These are phyloP conservation scores for Quambalaria eucalypti DNA, from an alignment of 1,284 basidiomycete species.

Conservation along the genomic window DNA sequence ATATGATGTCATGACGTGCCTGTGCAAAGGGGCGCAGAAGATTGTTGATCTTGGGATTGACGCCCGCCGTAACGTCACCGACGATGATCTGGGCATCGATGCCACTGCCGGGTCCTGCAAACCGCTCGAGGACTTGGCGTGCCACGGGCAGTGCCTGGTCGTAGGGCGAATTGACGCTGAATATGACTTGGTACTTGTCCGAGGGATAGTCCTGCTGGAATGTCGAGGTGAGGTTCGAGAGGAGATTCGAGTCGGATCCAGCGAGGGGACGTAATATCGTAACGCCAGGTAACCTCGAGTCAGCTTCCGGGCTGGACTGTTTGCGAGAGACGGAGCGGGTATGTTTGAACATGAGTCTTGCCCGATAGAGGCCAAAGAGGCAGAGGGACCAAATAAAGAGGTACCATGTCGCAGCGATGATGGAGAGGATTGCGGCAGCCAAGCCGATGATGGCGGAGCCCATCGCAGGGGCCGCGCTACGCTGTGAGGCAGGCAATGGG, in stretches of 20 bases:
- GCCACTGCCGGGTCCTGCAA: conserved; percentile 30
- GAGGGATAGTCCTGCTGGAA: conserved; percentile 40
- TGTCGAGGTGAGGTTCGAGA: conserved; percentile 35
- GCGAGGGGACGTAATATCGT: conserved; percentile 41
- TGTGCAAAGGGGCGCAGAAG: conserved; percentile 68
- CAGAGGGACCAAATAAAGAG: conserved; percentile 63
- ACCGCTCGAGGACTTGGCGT: conserved; percentile 24
- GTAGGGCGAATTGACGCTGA: conserved; percentile 34
- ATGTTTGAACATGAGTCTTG: conserved; percentile 55
- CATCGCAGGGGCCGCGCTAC: no score
- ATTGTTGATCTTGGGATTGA: conserved; percentile 98
- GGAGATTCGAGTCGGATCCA: conserved; percentile 41
- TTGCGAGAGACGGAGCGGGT: conserved; percentile 5
- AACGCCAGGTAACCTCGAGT: conserved; percentile 20
- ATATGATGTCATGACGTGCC: conserved; percentile 79
- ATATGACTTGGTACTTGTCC: conserved; percentile 36
- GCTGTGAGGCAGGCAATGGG: no score
- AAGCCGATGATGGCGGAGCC: no score
- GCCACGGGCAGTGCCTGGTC: conserved; percentile 38
- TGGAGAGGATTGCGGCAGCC: conserved; percentile 5
- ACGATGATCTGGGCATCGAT: neutral
- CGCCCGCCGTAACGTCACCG: conserved; percentile 57
- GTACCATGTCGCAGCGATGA: conserved; percentile 59
- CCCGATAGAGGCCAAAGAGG: conserved; percentile 65
- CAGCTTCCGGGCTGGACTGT: conserved; percentile 15